phyloP scores from a whole-genome alignment of 495 filamentous ascomycete genomes.

The Umbilicaria muhlenbergii region DNA sequence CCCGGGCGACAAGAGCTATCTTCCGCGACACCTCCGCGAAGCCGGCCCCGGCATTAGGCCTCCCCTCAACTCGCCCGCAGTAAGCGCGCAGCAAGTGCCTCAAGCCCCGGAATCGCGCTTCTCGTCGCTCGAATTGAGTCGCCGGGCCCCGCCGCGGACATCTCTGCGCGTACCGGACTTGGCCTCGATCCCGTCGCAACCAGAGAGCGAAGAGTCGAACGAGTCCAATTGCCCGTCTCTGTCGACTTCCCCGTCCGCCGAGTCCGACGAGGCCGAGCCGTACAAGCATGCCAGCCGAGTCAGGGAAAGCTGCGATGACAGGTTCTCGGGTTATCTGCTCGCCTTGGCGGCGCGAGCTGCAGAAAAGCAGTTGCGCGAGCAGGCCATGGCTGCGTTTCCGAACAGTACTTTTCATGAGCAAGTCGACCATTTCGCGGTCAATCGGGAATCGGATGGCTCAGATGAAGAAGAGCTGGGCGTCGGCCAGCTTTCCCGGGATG shows the following conservation, averaged over 20 bases:
- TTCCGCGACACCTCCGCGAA: constrained; percentile 2
- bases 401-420: constrained; percentile 47
- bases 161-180: constrained; percentile 40
- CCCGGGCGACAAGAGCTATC: constrained; percentile 9
- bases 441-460: constrained; percentile 29
- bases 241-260: constrained; percentile 27
- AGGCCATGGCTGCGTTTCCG: constrained; percentile 53
- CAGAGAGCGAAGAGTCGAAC: constrained; percentile 40
- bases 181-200: constrained; percentile 36
- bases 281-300: constrained; percentile 26
- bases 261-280: constrained; percentile 19
- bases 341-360: constrained; percentile 61
- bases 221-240: constrained; percentile 30
- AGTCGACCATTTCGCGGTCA: constrained; percentile 44
- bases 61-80: constrained; percentile 16
- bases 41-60: constrained; percentile 6
- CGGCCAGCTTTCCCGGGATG: constrained; percentile 31
- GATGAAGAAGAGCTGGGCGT: constrained; percentile 19
- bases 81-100: constrained; percentile 8
- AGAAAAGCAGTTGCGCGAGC: constrained; percentile 54
- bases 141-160: constrained; percentile 24
- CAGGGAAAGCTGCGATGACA: constrained; percentile 51
- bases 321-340: constrained; percentile 58
- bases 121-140: constrained; percentile 30
- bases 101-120: constrained; percentile 26